Evolutionary conservation across 1,139 yeast genomes (phyloP), one percentile per base, ranked within the genome.

Genomic region (Candida tropicalis): DNA sequence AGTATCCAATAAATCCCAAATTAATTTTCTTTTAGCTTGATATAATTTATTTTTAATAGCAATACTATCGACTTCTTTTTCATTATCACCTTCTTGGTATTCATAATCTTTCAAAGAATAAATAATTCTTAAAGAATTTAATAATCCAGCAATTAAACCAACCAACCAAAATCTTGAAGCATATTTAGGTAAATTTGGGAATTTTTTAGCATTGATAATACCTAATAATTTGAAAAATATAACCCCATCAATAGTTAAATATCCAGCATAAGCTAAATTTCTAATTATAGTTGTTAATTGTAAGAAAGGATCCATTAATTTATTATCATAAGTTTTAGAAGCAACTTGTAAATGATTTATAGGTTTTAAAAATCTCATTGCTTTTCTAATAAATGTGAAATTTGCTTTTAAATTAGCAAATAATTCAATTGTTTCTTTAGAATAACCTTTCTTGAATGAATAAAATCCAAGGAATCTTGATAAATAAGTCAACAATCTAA

Each of bases 341-440:
- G 95, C 90, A 12, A 81, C 75, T 57, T 84, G 84, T 46, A 87
- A 62, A 62, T 87, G 91, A 58, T 77, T 77, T 58, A 91, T 68
- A 1, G 96, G 96, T 68, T 90, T 91, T 53, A 90, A 80, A 60
- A 85, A 83, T 57, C 98, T 79, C 75, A 91, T 70, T 16, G 91
- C 83, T 70, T 91, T 91, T 63, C 98, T 82, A 47, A 89, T 76
- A 51, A 86, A 70, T 13, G 88, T 81, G 29, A 84, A 73, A 50
- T 84, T 82, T 39, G 63, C 62, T 62, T 82, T 84, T 45, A 86
- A 60, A 17, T 72, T 68, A 52, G 71, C 71, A 66, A 82, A 76
- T 45, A 75, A 61, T 46, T 68, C 70, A 36, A 84, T 77, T 16
- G 78, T 59, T 40, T 75, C 74, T 41, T 70, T 65, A 16, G 81